phyloP scores from a whole-genome alignment of 345 rosid genomes.

The Salix purpurea region DNA sequence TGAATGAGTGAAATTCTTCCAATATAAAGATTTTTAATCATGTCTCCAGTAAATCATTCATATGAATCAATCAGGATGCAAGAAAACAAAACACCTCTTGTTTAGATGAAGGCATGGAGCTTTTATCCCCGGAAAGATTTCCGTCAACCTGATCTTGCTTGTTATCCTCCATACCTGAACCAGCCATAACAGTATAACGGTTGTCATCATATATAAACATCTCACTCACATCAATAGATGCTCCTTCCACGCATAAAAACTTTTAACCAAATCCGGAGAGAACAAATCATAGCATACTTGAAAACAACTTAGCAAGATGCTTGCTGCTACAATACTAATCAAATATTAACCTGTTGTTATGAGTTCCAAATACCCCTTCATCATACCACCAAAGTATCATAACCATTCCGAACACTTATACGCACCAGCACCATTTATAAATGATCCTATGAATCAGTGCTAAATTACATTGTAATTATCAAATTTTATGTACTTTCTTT shows the following conservation, averaged over 20 bases:
- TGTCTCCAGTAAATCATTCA: conserved; percentile 1
- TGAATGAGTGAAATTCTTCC: not conserved
- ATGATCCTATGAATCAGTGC: not conserved
- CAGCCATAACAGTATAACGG: not conserved
- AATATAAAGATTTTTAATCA: not conserved
- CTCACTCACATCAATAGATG: not conserved
- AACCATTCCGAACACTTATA: not conserved
- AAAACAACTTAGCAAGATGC: not conserved
- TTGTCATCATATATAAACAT: not conserved
- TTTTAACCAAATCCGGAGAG: not conserved
- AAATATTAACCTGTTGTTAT: not conserved
- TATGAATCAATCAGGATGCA: not conserved
- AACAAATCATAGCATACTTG: not conserved
- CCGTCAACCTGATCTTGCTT: conserved; percentile 45
- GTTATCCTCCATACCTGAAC: conserved; percentile 48
- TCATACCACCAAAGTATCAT: too few species aligned
- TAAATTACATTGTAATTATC: not conserved
- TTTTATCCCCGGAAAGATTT: conserved; percentile 37
- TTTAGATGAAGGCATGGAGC: conserved; percentile 50
- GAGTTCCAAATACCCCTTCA: not conserved
- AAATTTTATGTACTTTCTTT: not conserved
- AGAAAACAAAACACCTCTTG: conserved; percentile 49
- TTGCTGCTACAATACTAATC: not conserved
- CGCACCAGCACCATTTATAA: not conserved
- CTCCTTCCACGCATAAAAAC: not conserved